Conservation (phyloP, 2,329 filamentous ascomycete species). For the Macroventuria anomochaeta region DNA sequence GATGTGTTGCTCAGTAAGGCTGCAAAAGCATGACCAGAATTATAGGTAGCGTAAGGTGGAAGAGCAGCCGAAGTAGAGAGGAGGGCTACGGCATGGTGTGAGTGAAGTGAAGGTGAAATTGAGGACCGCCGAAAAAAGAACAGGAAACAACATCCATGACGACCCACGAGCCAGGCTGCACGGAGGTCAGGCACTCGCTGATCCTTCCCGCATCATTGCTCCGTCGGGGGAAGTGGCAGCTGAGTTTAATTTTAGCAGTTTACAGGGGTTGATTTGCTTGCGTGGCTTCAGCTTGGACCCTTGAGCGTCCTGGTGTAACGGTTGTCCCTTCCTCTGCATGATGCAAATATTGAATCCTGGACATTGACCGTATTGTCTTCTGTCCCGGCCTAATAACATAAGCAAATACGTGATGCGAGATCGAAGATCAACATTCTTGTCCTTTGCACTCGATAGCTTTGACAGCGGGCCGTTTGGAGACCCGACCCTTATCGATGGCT, state of each 20-base stretch:
- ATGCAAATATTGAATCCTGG: not conserved
- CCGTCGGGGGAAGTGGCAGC: slow-evolving; percentile 14
- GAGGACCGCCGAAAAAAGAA: slow-evolving; percentile 13
- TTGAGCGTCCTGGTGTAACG: slow-evolving; percentile 3
- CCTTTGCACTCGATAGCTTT: not conserved
- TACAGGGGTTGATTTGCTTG: slow-evolving; percentile 13
- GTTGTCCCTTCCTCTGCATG: slow-evolving; percentile 6
- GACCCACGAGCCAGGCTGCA: slow-evolving; percentile 14
- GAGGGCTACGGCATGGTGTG: slow-evolving; percentile 15
- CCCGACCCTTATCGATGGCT: slow-evolving; percentile 1
- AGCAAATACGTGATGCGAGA: no score
- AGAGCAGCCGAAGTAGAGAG: not conserved
- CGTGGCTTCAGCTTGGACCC: slow-evolving; percentile 15
- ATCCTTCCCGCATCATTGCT: slow-evolving; percentile 18
- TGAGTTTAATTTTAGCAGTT: slow-evolving; percentile 17
- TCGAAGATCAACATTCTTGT: no score
- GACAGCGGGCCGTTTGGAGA: slow-evolving; percentile 17
- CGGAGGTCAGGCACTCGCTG: slow-evolving; percentile 14
- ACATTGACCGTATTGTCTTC: not conserved
- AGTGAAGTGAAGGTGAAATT: slow-evolving; percentile 11
- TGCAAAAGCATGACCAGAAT: slow-evolving; percentile 11
- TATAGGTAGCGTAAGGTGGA: not conserved
- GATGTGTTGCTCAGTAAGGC: slow-evolving; percentile 4
- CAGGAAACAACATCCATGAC: slow-evolving; percentile 14
- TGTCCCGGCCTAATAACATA: not conserved